Percentiles rank a stretch among this genome's conserved stretches.
Evolutionary conservation across 139 green algal species (phyloP).

Genomic region (Edaphochlamys debaryana): DNA sequence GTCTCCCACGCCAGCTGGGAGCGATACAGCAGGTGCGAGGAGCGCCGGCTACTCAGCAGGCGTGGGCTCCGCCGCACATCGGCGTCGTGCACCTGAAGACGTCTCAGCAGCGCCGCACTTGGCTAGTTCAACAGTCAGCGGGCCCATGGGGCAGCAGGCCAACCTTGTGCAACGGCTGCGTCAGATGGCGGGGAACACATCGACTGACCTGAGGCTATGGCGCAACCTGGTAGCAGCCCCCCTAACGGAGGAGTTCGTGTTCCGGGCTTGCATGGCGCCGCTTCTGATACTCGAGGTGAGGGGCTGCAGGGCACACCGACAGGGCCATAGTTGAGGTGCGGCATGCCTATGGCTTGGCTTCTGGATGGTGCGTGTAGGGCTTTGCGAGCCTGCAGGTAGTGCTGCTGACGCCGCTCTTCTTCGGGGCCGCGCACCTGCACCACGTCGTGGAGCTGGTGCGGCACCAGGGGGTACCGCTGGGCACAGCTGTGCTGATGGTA

Average conservation of each 20-base stretch:
- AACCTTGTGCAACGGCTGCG: not conserved
- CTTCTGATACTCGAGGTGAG: conserved; percentile 68
- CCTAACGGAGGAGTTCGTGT: conserved; percentile 85
- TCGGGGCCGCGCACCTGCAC: conserved; percentile 83
- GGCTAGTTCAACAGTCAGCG: no score
- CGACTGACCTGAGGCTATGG: no score
- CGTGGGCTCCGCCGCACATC: not conserved
- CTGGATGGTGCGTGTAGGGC: no score
- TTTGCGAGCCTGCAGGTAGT: conserved; percentile 14
- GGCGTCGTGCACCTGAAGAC: no score
- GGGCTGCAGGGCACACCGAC: no score
- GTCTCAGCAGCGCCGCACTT: no score
- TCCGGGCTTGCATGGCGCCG: conserved; percentile 81
- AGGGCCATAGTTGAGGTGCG: no score
- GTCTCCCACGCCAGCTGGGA: no score
- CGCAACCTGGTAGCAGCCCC: conserved; percentile 64
- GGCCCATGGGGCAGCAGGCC: no score
- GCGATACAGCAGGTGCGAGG: no score
- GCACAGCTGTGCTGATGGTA: conserved; percentile 10
- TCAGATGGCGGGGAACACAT: not conserved
- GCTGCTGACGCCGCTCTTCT: conserved; percentile 76
- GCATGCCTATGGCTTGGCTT: no score
- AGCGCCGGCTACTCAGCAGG: not conserved
- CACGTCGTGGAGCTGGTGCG: conserved; percentile 72
- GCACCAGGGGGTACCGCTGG: conserved; percentile 28